A percentile compares a stretch with the other conserved stretches of the same genome.
Conservation (phyloP, 2,329 filamentous ascomycete genomes). For the Fusarium circinatum region DNA sequence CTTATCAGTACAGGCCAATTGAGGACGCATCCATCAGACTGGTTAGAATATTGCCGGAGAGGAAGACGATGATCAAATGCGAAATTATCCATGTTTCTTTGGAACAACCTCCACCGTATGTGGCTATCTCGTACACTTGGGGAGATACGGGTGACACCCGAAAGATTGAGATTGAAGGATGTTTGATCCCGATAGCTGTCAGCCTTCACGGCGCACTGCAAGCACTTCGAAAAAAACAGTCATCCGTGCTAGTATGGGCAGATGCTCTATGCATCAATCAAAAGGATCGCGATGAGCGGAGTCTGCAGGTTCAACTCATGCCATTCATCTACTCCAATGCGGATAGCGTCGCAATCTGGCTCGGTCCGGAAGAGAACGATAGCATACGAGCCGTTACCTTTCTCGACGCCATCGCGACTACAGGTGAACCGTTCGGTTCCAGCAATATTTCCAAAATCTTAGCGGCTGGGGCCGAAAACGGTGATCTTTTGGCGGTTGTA, state of each 20-base stretch:
- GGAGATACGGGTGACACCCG: slow-evolving; percentile 15
- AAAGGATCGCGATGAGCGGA: neutral
- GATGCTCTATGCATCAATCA: slow-evolving; percentile 25
- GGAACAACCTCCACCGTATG: neutral
- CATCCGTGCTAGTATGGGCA: slow-evolving; percentile 13
- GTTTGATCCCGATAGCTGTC: neutral
- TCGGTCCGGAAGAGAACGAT: slow-evolving; percentile 16
- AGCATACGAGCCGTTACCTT: slow-evolving; percentile 1
- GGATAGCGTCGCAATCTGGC: slow-evolving; percentile 16
- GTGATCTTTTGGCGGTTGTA: slow-evolving; percentile 7
- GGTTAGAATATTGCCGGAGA: slow-evolving; percentile 6
- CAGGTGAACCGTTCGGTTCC: neutral
- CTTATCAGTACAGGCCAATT: slow-evolving; percentile 12
- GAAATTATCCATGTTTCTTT: slow-evolving; percentile 12
- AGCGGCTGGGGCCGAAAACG: neutral
- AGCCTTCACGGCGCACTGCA: slow-evolving; percentile 11
- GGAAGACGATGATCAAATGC: slow-evolving; percentile 12
- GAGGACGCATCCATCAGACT: slow-evolving; percentile 21
- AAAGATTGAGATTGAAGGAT: slow-evolving; percentile 12
- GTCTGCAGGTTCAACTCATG: slow-evolving; percentile 22
- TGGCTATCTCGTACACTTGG: slow-evolving; percentile 26
- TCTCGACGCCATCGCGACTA: neutral
- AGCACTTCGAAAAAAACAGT: slow-evolving; percentile 2
- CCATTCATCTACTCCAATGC: slow-evolving; percentile 17
- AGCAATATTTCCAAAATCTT: neutral